Evolutionary conservation across 2,329 filamentous ascomycete species (phyloP).

Genomic region (Westerdykella aurantiaca): DNA sequence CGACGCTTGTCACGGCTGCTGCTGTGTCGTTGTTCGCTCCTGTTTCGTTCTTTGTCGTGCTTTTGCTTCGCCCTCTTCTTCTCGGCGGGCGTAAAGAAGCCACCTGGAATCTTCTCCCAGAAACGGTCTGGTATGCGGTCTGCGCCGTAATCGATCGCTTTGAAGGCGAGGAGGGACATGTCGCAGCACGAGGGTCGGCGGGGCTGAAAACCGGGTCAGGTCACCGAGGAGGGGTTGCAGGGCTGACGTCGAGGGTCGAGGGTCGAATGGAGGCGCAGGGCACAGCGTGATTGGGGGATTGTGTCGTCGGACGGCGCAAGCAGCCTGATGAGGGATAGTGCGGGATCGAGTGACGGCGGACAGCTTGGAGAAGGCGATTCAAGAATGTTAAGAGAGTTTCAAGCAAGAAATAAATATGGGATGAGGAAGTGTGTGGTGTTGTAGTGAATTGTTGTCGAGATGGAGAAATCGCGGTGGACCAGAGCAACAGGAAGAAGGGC

Average conservation of each 20-base stretch:
- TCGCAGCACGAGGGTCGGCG: slow-evolving; percentile 13
- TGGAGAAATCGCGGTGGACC: background rate
- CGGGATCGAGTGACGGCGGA: slow-evolving; percentile 11
- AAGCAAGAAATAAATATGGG: background rate
- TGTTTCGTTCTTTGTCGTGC: slow-evolving; percentile 13
- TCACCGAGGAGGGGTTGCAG: slow-evolving; percentile 10
- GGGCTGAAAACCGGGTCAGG: slow-evolving; percentile 20
- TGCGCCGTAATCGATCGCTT: slow-evolving; percentile 35
- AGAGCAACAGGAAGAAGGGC: background rate
- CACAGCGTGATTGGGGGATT: slow-evolving; percentile 28
- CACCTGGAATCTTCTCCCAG: slow-evolving; percentile 35
- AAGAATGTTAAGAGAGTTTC: background rate
- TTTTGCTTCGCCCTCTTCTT: slow-evolving; percentile 20
- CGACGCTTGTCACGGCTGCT: slow-evolving; percentile 12
- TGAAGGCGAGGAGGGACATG: slow-evolving; percentile 35
- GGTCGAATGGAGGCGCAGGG: slow-evolving; percentile 9
- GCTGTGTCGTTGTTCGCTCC: slow-evolving; percentile 15
- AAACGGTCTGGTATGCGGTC: slow-evolving; percentile 36
- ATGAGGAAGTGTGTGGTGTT: background rate
- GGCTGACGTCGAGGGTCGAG: slow-evolving; percentile 29
- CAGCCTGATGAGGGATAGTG: slow-evolving; percentile 21
- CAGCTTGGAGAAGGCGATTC: background rate
- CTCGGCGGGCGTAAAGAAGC: slow-evolving; percentile 32
- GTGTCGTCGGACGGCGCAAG: slow-evolving; percentile 9
- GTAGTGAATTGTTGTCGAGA: background rate